Percentiles rank a stretch among this genome's conserved stretches.
Conservation (phyloP, 106 monocot genomes). For the Dendrobium huoshanense region DNA sequence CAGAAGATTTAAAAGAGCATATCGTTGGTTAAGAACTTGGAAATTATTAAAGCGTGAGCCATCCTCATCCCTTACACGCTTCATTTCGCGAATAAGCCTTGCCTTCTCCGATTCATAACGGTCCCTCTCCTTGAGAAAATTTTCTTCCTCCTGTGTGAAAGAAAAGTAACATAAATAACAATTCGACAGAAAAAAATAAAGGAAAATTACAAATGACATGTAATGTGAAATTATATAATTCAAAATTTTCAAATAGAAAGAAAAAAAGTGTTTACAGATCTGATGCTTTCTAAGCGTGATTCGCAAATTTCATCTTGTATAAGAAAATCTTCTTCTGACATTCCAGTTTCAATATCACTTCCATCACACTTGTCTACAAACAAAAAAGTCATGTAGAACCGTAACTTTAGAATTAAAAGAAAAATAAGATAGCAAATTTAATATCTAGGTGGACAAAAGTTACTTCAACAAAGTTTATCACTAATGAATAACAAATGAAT, state of each 20-base stretch:
- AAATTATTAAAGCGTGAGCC: conserved; percentile 98
- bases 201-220: not conserved
- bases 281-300: conserved; percentile 76
- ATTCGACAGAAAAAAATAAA: not conserved
- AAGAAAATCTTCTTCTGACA: conserved; percentile 72
- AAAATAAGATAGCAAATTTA: not conserved
- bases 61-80: conserved; percentile 98
- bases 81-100: conserved; percentile 98
- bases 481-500: not conserved
- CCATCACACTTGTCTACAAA: conserved; percentile 67
- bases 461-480: conserved; percentile 1
- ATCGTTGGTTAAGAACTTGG: conserved; percentile 87
- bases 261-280: conserved; percentile 37
- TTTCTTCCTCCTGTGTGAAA: conserved; percentile 83
- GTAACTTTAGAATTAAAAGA: not conserved
- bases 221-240: not conserved
- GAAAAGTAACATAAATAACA: conserved; percentile 3
- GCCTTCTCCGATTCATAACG: conserved; percentile 94
- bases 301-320: conserved; percentile 90
- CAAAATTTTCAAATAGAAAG: not conserved
- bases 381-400: conserved; percentile 8
- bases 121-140: conserved; percentile 64
- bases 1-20: conserved; percentile 95
- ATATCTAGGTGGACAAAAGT: not conserved
- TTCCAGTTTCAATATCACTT: conserved; percentile 55